Base-by-base conservation (phyloP, 1,139 yeast genomes). In the Pichia sp. region DNA sequence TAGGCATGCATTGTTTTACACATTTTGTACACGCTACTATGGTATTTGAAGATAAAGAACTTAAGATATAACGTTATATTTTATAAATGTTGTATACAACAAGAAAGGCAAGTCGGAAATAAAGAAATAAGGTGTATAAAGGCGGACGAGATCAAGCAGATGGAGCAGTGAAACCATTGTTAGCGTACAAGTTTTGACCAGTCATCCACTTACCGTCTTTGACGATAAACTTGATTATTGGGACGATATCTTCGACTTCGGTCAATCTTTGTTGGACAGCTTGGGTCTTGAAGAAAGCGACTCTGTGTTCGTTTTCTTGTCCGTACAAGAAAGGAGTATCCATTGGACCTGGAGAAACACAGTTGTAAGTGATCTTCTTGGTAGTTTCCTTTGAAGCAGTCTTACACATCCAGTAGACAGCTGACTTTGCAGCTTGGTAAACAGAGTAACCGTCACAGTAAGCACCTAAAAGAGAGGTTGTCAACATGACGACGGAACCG, bases 281-380 rank as follows among this genome's bases (percentile, higher is more conserved):
- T 50, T 67, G 71, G 19, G 79, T 66, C 66, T 81, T 81, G 68
- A 75, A 78, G 64, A 66, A 82, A 32, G 68, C 81, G 45, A 81
- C 72, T 51, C 77, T 75, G 21, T 72, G 77, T 24, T 70, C 65
- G 21, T 72, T 68, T 63, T 82, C 87, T 64, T 79, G 83, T 20
- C 79, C 77, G 57, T 80, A 80, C 61, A 81, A 74, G 67, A 81
- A 81, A 47, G 85, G 85, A 21, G 86, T 81, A 58, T 81, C 85
- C 85, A 81, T 81, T 40, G 87, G 86, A 40, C 86, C 87, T 42
- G 86, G 87, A 4, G 85, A 84, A 50, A 81, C 77, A 57, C 76
- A 71, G 58, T 77, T 79, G 57, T 77, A 83, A 11, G 79, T 70
- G 51, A 81, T 76, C 55, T 68, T 73, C 20, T 67, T 62, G 27